Conservation (phyloP, 2,329 filamentous ascomycete genomes). For the Aspergillus novoparasiticus region DNA sequence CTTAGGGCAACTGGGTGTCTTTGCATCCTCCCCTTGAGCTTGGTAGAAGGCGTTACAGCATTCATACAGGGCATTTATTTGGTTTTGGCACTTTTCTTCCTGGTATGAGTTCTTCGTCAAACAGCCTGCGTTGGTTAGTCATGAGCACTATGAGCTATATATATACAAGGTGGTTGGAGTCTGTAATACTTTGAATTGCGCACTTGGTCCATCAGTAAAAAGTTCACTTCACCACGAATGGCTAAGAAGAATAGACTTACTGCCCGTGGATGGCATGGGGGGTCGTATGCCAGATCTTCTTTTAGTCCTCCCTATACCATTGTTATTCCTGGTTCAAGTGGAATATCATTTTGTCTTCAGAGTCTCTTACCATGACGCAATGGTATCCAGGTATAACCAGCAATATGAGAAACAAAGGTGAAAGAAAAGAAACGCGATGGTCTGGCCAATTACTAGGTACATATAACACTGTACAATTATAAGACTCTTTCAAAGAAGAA, state of each 20-base stretch:
- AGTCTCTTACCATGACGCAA: slow-evolving; percentile 33
- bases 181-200: slow-evolving; percentile 76
- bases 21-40: slow-evolving; percentile 73
- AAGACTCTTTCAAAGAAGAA: background rate
- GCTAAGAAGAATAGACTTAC: slow-evolving; percentile 52
- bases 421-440: background rate
- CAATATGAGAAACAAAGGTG: background rate
- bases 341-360: background rate
- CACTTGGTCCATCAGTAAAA: slow-evolving; percentile 58
- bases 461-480: background rate
- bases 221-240: background rate
- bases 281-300: slow-evolving; percentile 71
- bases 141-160: background rate
- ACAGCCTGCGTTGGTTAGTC: slow-evolving; percentile 62
- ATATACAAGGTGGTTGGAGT: background rate
- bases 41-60: slow-evolving; percentile 91
- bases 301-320: slow-evolving; percentile 52
- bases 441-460: background rate
- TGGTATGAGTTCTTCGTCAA: slow-evolving; percentile 82
- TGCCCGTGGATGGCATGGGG: slow-evolving; percentile 83
- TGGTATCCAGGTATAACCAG: background rate
- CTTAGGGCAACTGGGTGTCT: slow-evolving; percentile 82
- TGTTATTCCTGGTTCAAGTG: slow-evolving; percentile 12
- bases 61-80: slow-evolving; percentile 85
- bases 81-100: slow-evolving; percentile 75